Evolutionary conservation across 768 basidiomycete species (phyloP).

Genomic region (Mycena vitilis): DNA sequence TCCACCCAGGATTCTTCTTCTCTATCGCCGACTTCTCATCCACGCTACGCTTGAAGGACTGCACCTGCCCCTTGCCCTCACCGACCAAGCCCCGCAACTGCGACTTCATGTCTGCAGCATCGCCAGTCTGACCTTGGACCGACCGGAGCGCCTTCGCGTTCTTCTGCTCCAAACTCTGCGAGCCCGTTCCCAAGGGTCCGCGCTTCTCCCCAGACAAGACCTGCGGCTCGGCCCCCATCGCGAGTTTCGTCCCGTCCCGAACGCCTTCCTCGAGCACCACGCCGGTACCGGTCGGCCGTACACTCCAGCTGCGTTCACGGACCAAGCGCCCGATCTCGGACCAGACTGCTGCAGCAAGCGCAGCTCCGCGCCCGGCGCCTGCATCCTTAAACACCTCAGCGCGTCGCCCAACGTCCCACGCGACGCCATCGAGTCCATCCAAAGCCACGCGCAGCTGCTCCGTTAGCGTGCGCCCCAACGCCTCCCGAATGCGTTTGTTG

Average conservation of each 20-base stretch:
- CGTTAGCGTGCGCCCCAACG: constrained; percentile 66
- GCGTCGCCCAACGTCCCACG: constrained; percentile 68
- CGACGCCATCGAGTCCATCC: constrained; percentile 65
- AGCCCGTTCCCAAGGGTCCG: constrained; percentile 68
- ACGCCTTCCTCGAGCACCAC: constrained; percentile 58
- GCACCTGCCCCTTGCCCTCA: constrained; percentile 50
- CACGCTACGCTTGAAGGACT: constrained; percentile 58
- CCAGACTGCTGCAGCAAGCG: constrained; percentile 70
- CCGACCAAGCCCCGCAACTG: constrained; percentile 34
- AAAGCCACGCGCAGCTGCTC: constrained; percentile 64
- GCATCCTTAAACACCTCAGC: constrained; percentile 74
- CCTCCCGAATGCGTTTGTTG: constrained; percentile 63
- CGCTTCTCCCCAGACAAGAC: constrained; percentile 75
- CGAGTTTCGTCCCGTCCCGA: constrained; percentile 41
- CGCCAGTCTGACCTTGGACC: constrained; percentile 13
- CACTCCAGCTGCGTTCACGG: constrained; percentile 51
- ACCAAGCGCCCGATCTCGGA: constrained; percentile 71
- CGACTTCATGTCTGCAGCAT: neutral
- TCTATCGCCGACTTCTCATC: constrained; percentile 54
- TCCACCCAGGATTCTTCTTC: constrained; percentile 55
- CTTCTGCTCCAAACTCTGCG: constrained; percentile 39
- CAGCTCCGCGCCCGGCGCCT: constrained; percentile 61
- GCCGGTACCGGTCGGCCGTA: constrained; percentile 72
- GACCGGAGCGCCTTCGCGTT: constrained; percentile 23
- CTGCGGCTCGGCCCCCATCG: constrained; percentile 81